Evolutionary conservation across 2,329 filamentous ascomycete species (phyloP).

Genomic region (Seiridium cupressi): DNA sequence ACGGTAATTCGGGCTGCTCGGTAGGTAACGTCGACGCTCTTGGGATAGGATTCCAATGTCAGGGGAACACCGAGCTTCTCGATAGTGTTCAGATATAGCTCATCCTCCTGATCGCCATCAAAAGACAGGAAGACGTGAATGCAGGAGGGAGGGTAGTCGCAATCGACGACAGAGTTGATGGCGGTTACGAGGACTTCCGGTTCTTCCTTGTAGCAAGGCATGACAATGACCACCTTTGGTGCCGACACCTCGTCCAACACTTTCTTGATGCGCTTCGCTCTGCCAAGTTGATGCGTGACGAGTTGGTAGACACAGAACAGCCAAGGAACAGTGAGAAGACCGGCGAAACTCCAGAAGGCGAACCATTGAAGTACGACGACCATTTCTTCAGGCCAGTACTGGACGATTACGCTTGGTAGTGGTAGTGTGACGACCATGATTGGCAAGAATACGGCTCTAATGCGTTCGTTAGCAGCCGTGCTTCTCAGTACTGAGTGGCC

Average conservation of each 20-base stretch:
- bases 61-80: slow-evolving; percentile 80
- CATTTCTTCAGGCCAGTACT: slow-evolving; percentile 68
- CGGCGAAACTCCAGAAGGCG: slow-evolving; percentile 89
- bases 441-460: slow-evolving; percentile 79
- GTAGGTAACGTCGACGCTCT: slow-evolving; percentile 88
- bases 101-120: slow-evolving; percentile 85
- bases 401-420: slow-evolving; percentile 68
- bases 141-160: slow-evolving; percentile 88
- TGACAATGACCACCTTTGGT: slow-evolving; percentile 92
- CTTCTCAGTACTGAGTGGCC: too few species aligned
- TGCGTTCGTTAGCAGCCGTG: slow-evolving; percentile 13
- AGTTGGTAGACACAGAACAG: slow-evolving; percentile 90
- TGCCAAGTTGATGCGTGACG: slow-evolving; percentile 81
- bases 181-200: slow-evolving; percentile 81
- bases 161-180: slow-evolving; percentile 87
- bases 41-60: slow-evolving; percentile 74
- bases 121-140: slow-evolving; percentile 96
- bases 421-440: slow-evolving; percentile 94
- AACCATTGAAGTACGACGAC: slow-evolving; percentile 84
- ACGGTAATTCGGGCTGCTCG: slow-evolving; percentile 81
- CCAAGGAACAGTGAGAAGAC: slow-evolving; percentile 84
- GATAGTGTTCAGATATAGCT: slow-evolving; percentile 84
- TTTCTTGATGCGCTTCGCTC: slow-evolving; percentile 77
- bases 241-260: slow-evolving; percentile 81
- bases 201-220: slow-evolving; percentile 95